These are phyloP conservation scores for Tetratostichococcus sp. DNA, from an alignment of 139 green algal species.

Conservation along the genomic window DNA sequence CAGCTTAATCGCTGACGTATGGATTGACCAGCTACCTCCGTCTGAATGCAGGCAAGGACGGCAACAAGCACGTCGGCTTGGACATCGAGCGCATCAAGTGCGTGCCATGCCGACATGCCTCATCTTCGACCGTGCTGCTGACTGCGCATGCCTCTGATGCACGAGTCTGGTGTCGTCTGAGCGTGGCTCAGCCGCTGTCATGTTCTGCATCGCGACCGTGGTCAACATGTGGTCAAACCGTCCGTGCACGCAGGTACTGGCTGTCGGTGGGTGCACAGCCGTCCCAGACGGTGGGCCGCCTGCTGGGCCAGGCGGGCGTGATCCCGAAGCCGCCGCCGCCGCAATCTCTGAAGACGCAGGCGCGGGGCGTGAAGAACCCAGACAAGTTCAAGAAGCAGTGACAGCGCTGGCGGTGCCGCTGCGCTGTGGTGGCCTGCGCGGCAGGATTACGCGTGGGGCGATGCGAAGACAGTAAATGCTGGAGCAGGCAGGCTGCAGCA, in stretches of 20 bases:
- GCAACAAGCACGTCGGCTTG: constrained; percentile 80
- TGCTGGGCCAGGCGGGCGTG: constrained; percentile 68
- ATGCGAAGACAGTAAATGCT: too few species aligned
- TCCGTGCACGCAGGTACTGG: constrained; percentile 65
- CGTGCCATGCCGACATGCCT: neutral
- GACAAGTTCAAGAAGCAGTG: constrained; percentile 31
- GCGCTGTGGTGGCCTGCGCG: too few species aligned
- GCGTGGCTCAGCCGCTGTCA: neutral
- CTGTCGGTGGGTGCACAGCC: constrained; percentile 78
- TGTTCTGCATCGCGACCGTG: too few species aligned
- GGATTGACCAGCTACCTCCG: too few species aligned
- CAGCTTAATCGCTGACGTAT: neutral
- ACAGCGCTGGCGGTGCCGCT: neutral
- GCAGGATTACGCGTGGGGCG: too few species aligned
- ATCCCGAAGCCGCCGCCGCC: constrained; percentile 49
- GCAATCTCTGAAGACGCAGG: constrained; percentile 19
- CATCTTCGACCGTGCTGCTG: too few species aligned
- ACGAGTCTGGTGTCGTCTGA: neutral
- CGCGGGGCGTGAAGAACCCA: constrained; percentile 37
- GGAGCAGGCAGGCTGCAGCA: too few species aligned
- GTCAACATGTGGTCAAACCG: too few species aligned
- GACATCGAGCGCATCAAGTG: constrained; percentile 76
- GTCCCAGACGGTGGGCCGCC: constrained; percentile 57
- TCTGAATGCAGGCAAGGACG: constrained; percentile 70
- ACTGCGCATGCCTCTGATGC: too few species aligned